Conservation (phyloP, 441 rosid species). For the Populus hybrid region DNA sequence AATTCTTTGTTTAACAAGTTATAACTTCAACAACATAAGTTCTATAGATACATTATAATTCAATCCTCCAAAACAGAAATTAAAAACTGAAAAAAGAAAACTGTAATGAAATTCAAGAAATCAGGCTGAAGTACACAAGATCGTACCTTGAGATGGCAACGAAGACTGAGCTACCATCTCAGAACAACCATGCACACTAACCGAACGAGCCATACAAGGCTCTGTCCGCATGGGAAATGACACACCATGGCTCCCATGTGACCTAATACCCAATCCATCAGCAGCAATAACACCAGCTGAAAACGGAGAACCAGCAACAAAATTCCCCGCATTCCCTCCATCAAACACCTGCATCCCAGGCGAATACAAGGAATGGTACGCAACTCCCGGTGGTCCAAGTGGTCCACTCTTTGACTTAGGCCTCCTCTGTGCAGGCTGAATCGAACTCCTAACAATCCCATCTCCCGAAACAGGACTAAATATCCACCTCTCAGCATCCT, state of each 20-base stretch:
- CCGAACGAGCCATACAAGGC: constrained; percentile 88
- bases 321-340: constrained; percentile 43
- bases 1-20: neutral
- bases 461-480: constrained; percentile 84
- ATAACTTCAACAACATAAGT: neutral
- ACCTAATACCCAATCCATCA: constrained; percentile 41
- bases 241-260: constrained; percentile 30
- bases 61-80: constrained; percentile 1
- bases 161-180: constrained; percentile 42
- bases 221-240: constrained; percentile 49
- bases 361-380: constrained; percentile 66
- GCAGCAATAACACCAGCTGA: constrained; percentile 66
- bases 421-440: constrained; percentile 50
- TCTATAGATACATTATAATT: neutral
- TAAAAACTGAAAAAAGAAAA: neutral
- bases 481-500: constrained; percentile 99
- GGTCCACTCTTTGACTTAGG: constrained; percentile 99
- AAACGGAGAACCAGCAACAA: constrained; percentile 66
- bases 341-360: constrained; percentile 67
- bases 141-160: constrained; percentile 52
- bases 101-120: neutral
- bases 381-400: constrained; percentile 87
- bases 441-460: constrained; percentile 43
- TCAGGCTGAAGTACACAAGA: neutral
- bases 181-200: constrained; percentile 89